Conservation (phyloP, 129 eudicot species). For the Daucus carota region DNA sequence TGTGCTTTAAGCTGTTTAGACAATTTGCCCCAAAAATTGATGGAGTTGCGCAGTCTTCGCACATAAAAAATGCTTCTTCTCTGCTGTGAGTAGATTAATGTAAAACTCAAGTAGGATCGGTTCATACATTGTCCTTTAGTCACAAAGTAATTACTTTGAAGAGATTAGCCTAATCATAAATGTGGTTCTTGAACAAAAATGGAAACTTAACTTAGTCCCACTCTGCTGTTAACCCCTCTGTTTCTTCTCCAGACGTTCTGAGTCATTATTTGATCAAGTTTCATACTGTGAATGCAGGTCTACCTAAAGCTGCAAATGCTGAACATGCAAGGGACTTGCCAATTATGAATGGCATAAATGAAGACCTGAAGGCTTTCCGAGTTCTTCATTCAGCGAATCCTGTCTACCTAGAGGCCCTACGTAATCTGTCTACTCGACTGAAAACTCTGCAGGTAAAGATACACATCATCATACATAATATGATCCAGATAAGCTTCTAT, state of each 20-base stretch:
- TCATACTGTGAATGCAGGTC: conserved; percentile 36
- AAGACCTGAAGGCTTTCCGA: conserved; percentile 71
- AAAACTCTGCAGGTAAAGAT: conserved; percentile 51
- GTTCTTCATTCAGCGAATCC: conserved; percentile 69
- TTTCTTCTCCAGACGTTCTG: background rate
- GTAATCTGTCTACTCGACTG: conserved; percentile 44
- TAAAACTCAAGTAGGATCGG: background rate
- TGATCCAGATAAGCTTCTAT: background rate
- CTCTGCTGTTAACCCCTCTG: background rate
- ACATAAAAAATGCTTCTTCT: background rate
- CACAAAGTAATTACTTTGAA: background rate
- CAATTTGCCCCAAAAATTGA: background rate
- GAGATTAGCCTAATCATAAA: background rate
- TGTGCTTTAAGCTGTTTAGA: background rate
- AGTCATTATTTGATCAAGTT: background rate
- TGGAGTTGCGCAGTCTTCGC: background rate
- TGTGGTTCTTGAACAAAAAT: background rate
- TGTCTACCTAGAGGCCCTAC: conserved; percentile 54
- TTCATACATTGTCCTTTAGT: background rate
- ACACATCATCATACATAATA: background rate
- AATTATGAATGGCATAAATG: conserved; percentile 95
- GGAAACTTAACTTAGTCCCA: background rate
- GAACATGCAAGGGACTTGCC: conserved; percentile 87
- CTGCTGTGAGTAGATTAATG: background rate
- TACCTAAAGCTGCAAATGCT: conserved; percentile 58